These are phyloP conservation scores for Amanita rimosa DNA, from an alignment of 768 basidiomycete genomes.

Conservation along the genomic window DNA sequence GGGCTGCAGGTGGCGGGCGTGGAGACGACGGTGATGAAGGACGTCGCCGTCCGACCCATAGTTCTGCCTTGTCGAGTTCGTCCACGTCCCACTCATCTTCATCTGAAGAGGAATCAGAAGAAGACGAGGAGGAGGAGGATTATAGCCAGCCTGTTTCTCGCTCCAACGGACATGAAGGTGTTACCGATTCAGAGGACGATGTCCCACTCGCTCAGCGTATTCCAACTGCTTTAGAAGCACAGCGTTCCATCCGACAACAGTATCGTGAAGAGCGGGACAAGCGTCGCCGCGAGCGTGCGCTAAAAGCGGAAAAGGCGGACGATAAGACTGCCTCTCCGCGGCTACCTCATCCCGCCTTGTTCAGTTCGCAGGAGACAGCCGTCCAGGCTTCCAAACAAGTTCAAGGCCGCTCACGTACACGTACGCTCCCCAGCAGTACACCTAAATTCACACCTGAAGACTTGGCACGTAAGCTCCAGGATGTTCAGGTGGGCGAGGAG, in stretches of 20 bases:
- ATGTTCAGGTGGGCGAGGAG: slow-evolving; percentile 26
- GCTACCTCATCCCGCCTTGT: neutral
- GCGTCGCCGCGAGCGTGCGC: slow-evolving; percentile 30
- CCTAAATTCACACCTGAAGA: slow-evolving; percentile 44
- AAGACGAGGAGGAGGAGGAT: too few relatives aligned
- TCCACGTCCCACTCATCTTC: slow-evolving; percentile 24
- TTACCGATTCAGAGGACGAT: slow-evolving; percentile 51
- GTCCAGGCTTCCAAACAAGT: slow-evolving; percentile 9
- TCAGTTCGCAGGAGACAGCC: slow-evolving; percentile 10
- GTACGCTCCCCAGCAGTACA: slow-evolving; percentile 30
- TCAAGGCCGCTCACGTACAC: slow-evolving; percentile 27
- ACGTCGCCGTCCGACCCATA: slow-evolving; percentile 17
- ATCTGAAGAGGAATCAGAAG: slow-evolving; percentile 31
- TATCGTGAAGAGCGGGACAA: slow-evolving; percentile 58
- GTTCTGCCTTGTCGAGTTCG: slow-evolving; percentile 21
- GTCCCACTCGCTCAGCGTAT: slow-evolving; percentile 76
- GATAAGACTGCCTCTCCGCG: slow-evolving; percentile 19
- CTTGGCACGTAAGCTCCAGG: slow-evolving; percentile 44
- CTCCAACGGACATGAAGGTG: slow-evolving; percentile 8
- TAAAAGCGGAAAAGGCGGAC: slow-evolving; percentile 15
- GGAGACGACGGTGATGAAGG: slow-evolving; percentile 28
- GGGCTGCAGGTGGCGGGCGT: slow-evolving; percentile 14
- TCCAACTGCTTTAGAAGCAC: slow-evolving; percentile 74
- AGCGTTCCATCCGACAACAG: slow-evolving; percentile 66
- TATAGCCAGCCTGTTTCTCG: slow-evolving; percentile 20